These are phyloP conservation scores for Hyaloraphidium curvatum DNA, from an alignment of 192 early-diverging fungal species.

Conservation along the genomic window DNA sequence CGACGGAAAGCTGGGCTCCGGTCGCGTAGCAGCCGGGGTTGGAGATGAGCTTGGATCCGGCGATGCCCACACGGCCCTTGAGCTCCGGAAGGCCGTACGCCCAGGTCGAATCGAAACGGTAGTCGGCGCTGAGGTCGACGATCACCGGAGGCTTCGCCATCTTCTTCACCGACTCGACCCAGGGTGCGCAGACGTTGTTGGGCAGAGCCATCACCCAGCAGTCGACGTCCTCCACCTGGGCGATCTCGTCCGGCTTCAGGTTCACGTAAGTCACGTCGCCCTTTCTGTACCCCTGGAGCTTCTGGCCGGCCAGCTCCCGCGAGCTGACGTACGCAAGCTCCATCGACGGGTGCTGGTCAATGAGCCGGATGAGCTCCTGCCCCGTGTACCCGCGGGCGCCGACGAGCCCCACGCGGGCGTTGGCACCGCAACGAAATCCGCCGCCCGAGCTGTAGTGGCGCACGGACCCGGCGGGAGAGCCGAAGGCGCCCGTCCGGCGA, in stretches of 20 bases:
- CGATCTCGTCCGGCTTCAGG: conserved; percentile 46
- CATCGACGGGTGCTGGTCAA: conserved; percentile 67
- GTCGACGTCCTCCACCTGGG: conserved; percentile 50
- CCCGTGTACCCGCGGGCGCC: conserved; percentile 97
- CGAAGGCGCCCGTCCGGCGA: no score
- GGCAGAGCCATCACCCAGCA: conserved; percentile 95
- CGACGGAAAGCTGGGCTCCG: conserved; percentile 75
- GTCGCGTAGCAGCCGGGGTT: conserved; percentile 99
- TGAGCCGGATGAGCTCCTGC: conserved; percentile 75
- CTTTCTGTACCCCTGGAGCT: conserved; percentile 57
- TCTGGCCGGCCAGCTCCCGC: conserved; percentile 80
- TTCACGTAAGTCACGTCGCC: conserved; percentile 52
- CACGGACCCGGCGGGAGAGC: no score
- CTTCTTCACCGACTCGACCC: conserved; percentile 34
- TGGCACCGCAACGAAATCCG: no score
- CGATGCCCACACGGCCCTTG: conserved; percentile 39
- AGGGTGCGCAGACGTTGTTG: conserved; percentile 83
- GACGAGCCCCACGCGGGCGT: conserved; percentile 70
- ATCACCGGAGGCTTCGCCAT: conserved; percentile 50
- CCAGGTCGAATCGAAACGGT: conserved; percentile 71
- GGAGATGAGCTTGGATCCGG: conserved; percentile 46
- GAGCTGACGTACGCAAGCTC: conserved; percentile 81
- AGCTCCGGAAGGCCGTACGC: conserved; percentile 76
- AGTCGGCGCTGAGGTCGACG: conserved; percentile 82
- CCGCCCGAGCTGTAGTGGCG: no score